A percentile compares a stretch with the other conserved stretches of the same genome.
Conservation (phyloP, 2,329 filamentous ascomycete genomes). For the Aureobasidium musti region DNA sequence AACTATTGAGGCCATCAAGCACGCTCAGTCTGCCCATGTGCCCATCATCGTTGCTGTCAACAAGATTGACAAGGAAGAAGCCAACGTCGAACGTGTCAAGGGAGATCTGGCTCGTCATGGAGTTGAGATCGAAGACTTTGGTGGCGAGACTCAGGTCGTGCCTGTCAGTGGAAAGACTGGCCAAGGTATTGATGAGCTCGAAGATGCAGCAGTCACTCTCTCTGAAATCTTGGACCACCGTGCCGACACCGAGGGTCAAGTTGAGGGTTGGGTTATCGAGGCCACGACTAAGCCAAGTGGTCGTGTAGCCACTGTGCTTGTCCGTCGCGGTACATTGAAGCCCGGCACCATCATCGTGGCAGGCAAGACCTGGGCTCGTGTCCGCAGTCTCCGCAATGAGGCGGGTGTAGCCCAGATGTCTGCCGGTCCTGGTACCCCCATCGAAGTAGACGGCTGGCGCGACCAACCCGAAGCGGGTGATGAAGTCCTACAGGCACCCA, state of each 20-base stretch:
- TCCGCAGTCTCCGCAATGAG: constrained; percentile 84
- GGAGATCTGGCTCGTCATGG: constrained; percentile 79
- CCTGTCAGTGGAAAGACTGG: constrained; percentile 92
- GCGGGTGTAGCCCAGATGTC: constrained; percentile 70
- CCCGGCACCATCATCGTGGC: constrained; percentile 83
- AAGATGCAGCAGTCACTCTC: constrained; percentile 83
- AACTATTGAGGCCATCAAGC: constrained; percentile 93
- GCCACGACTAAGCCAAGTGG: constrained; percentile 83
- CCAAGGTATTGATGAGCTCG: constrained; percentile 83
- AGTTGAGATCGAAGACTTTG: constrained; percentile 91
- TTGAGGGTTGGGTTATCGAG: constrained; percentile 93
- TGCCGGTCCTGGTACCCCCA: constrained; percentile 82
- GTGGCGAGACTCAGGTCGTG: constrained; percentile 91
- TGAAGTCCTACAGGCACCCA: constrained; percentile 77
- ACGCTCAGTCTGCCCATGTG: constrained; percentile 81
- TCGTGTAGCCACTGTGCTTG: constrained; percentile 82
- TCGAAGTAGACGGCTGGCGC: constrained; percentile 94
- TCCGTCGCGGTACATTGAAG: constrained; percentile 82
- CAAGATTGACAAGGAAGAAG: constrained; percentile 88
- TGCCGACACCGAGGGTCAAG: constrained; percentile 72
- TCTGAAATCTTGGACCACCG: constrained; percentile 90
- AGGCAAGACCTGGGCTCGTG: constrained; percentile 81
- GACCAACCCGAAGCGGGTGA: constrained; percentile 84
- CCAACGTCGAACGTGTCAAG: constrained; percentile 81
- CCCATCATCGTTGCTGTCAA: constrained; percentile 98